A percentile compares a stretch with the other conserved stretches of the same genome.
Conservation (phyloP, 305 asterid genomes). For the Fraxinus latifolia region DNA sequence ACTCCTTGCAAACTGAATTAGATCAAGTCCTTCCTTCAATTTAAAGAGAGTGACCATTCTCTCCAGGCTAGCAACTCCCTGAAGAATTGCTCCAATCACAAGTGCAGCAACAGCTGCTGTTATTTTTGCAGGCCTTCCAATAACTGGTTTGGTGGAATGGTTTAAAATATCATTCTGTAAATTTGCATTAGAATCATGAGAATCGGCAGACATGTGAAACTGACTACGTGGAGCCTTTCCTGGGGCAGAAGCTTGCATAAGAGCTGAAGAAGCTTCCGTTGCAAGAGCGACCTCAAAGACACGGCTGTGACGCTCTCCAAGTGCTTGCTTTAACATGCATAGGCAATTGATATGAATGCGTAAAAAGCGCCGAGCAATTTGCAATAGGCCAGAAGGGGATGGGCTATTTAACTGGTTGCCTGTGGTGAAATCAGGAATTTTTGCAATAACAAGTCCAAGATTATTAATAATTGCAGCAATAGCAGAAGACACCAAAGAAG, state of each 20-base stretch:
- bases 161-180: conserved; percentile 47
- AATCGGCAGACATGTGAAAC: conserved; percentile 67
- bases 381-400: conserved; percentile 52
- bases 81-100: conserved; percentile 78
- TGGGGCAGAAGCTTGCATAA: conserved; percentile 61
- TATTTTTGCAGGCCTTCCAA: conserved; percentile 56
- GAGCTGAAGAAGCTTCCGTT: conserved; percentile 79
- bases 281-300: conserved; percentile 98
- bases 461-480: conserved; percentile 80
- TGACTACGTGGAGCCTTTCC: conserved; percentile 77
- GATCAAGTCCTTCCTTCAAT: conserved; percentile 85
- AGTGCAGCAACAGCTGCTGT: conserved; percentile 82
- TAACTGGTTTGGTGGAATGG: conserved; percentile 45
- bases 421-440: conserved; percentile 62
- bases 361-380: conserved; percentile 65
- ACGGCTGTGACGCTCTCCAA: conserved; percentile 97
- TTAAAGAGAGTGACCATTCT: conserved; percentile 83
- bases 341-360: conserved; percentile 79
- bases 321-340: conserved; percentile 85
- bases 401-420: conserved; percentile 45
- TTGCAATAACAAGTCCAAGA: conserved; percentile 68
- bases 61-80: conserved; percentile 87
- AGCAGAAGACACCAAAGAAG: conserved; percentile 88
- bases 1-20: conserved; percentile 75
- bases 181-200: conserved; percentile 54